phyloP scores from a whole-genome alignment of 495 filamentous ascomycete genomes.

The Corynascus novoguineensis region DNA sequence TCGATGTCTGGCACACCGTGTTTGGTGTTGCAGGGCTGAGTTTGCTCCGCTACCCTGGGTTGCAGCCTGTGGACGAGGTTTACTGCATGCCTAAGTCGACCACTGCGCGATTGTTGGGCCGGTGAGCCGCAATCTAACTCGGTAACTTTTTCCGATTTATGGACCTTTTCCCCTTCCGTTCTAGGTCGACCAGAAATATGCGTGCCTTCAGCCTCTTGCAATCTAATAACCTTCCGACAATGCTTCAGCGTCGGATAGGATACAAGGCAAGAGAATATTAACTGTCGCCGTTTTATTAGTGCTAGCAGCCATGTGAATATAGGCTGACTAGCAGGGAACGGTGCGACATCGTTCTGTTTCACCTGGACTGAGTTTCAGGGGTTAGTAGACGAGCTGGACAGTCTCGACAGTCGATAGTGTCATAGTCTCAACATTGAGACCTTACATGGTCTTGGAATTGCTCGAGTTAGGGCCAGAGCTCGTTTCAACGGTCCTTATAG shows the following conservation, averaged over 20 bases:
- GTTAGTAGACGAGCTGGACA: no score
- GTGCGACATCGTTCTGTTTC: background rate
- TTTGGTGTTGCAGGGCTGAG: constrained; percentile 89
- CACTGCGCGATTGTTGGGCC: constrained; percentile 49
- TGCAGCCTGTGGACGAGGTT: constrained; percentile 76
- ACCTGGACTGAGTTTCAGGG: no score
- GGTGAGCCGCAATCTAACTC: constrained; percentile 15
- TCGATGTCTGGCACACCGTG: constrained; percentile 92
- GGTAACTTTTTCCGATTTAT: background rate
- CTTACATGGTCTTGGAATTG: no score
- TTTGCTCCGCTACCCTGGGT: constrained; percentile 66
- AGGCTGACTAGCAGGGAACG: background rate
- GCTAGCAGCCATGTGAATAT: background rate
- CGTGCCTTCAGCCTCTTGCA: constrained; percentile 52
- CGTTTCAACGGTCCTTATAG: no score
- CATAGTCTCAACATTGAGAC: no score
- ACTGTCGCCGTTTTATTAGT: constrained; percentile 20
- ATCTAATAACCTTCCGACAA: constrained; percentile 65
- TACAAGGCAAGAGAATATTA: constrained; percentile 69
- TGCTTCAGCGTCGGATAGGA: constrained; percentile 51
- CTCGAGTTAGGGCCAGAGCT: no score
- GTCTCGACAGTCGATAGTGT: no score
- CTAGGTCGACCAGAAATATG: no score
- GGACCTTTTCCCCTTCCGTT: background rate
- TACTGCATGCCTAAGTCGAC: constrained; percentile 80